Evolutionary conservation across 208 protist genomes (phyloP), one percentile per base, ranked within the genome.

Genomic region (Kentomonas sorsogonicus): DNA sequence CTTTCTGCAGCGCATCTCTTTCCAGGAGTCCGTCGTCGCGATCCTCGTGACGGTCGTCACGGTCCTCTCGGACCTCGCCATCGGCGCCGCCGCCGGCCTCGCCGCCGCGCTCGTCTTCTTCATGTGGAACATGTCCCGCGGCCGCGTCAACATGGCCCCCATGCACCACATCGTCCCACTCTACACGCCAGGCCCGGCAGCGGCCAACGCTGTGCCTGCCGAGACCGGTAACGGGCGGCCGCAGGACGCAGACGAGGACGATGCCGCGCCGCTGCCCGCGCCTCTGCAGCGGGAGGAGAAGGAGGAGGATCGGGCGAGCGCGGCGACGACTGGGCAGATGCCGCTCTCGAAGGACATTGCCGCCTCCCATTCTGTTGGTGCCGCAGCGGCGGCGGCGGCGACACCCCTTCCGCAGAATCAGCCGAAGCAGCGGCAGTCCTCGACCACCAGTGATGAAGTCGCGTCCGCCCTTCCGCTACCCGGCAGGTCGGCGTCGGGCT

Each of bases 91-190:
- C 16, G 53, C 53, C 13, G 75, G 75, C 1, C 57, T 82, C 16
- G 70, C 69, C 18, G 75, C 66, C 30, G 75, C 75, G 29, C 45
- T 82, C 4, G 58, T 82, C 3, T 82, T 73, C 39, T 77, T 82
- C 34, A 77, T 77, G 75, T 82, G 75, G 75, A 82, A 73, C 52
- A 77, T 82, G 75, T 50, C 69, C 13, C 64, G 70, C 3, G 69
- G 70, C 3, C 60, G 66, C 13, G 64, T 77, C 36, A 53, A 43
- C 25, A 69, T 77, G 41, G 55, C 53, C 38, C 66, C 71, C 15
- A 48, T 72, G 39, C 34, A 64, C 26, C 47, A 64, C 57, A 47
- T 34, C 9, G 40, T 23, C 2, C 54, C 69, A 10, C 29, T 15
- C 26, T 51, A 30, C 30, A 36, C 26, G 7, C 22, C 54, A 26